Conservation (phyloP, 495 filamentous ascomycete genomes). For the Oidiodendron maius region DNA sequence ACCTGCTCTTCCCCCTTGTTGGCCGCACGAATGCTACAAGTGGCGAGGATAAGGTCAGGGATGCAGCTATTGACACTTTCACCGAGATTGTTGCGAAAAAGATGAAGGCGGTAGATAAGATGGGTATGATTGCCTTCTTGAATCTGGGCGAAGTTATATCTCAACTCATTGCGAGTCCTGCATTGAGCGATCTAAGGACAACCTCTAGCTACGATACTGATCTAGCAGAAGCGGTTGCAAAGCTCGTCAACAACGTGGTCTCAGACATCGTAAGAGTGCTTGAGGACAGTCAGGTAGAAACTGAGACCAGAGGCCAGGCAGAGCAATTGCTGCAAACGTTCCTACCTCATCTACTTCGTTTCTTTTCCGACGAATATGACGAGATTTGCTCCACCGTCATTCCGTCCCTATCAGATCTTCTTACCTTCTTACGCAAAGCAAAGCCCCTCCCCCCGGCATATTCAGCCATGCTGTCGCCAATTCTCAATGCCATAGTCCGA, state of each 20-base stretch:
- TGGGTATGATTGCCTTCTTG: conserved; percentile 85
- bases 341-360: conserved; percentile 77
- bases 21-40: conserved; percentile 44
- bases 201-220: conserved; percentile 88
- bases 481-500: conserved; percentile 81
- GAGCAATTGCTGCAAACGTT: conserved; percentile 75
- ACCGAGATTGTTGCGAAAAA: conserved; percentile 96
- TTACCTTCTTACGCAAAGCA: conserved; percentile 80
- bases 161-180: conserved; percentile 73
- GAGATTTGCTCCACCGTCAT: conserved; percentile 95
- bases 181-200: conserved; percentile 67
- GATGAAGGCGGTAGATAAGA: conserved; percentile 90
- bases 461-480: conserved; percentile 70
- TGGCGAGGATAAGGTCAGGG: conserved; percentile 66
- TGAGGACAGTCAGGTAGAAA: conserved; percentile 42
- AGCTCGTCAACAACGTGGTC: conserved; percentile 87
- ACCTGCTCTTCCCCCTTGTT: conserved; percentile 73
- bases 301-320: conserved; percentile 54
- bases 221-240: conserved; percentile 87
- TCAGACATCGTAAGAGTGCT: conserved; percentile 79
- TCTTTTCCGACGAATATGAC: conserved; percentile 97
- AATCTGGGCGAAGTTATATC: conserved; percentile 76
- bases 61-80: conserved; percentile 86
- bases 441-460: conserved; percentile 61
- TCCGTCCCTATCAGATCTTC: conserved; percentile 79